Percentiles rank a stretch among this genome's conserved stretches.
Evolutionary conservation across 2,329 filamentous ascomycete species (phyloP).

Genomic region (Plectosphaerella cucumerina): DNA sequence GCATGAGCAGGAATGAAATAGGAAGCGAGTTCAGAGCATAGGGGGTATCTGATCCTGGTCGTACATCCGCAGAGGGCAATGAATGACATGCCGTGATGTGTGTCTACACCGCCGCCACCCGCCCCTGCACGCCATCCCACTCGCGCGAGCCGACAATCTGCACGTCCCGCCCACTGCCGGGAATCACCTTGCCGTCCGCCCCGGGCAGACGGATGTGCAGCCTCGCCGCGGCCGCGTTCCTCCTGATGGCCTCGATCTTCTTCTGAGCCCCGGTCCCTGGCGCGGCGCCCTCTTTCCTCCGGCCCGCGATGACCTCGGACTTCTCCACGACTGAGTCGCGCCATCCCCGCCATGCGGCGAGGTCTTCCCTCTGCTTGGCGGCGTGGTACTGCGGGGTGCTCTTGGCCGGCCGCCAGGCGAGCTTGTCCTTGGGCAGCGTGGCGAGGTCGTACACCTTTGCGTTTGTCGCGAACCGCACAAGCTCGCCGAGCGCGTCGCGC

Average conservation of each 20-base stretch:
- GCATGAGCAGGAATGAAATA: background rate
- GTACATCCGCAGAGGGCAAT: background rate
- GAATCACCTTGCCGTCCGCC: constrained; percentile 37
- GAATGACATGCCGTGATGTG: background rate
- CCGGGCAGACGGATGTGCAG: constrained; percentile 47
- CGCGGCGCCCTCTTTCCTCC: constrained; percentile 12
- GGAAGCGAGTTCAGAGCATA: background rate
- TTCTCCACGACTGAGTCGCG: constrained; percentile 51
- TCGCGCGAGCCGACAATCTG: constrained; percentile 50
- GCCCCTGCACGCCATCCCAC: constrained; percentile 52
- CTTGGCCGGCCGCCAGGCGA: constrained; percentile 62
- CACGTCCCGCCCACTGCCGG: constrained; percentile 33
- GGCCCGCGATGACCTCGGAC: constrained; percentile 32
- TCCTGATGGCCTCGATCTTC: constrained; percentile 22
- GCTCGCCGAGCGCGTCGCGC: constrained; percentile 58
- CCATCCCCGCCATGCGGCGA: constrained; percentile 58
- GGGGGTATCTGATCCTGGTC: constrained; percentile 4
- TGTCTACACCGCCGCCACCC: constrained; percentile 21
- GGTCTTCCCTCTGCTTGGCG: constrained; percentile 62
- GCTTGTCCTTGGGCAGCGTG: constrained; percentile 51
- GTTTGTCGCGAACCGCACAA: constrained; percentile 56
- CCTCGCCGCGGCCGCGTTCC: constrained; percentile 34
- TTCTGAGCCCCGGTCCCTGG: constrained; percentile 17
- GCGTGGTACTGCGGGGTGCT: constrained; percentile 63
- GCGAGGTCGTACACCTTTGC: constrained; percentile 58